phyloP scores from a whole-genome alignment of 2,329 filamentous ascomycete species.

The Botrytis squamosa region DNA sequence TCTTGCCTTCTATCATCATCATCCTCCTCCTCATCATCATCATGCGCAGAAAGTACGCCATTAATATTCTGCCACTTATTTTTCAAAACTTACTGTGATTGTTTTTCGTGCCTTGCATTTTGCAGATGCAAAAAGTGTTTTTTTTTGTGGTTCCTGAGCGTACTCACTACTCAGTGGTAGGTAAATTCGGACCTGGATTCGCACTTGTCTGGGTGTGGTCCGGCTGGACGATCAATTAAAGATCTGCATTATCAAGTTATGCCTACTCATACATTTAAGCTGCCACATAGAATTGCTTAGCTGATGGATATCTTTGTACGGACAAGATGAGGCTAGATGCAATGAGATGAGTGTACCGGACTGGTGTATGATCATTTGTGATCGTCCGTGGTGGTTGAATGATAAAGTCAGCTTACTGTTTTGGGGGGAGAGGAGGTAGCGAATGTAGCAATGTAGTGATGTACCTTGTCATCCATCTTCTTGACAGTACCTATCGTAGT shows the following conservation, averaged over 20 bases:
- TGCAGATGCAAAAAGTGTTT: slow-evolving; percentile 14
- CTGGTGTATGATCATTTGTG: background rate
- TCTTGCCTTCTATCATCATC: background rate
- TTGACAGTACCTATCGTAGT: background rate
- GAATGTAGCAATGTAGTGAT: background rate
- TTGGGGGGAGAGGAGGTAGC: background rate
- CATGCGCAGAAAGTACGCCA: background rate
- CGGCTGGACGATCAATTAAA: background rate
- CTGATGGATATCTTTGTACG: background rate
- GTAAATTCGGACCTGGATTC: slow-evolving; percentile 3
- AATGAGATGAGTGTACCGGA: background rate
- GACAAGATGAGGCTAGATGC: background rate
- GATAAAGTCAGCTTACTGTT: slow-evolving; percentile 12
- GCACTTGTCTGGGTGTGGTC: background rate
- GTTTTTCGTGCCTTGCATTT: slow-evolving; percentile 22
- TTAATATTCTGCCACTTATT: background rate
- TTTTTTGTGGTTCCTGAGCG: slow-evolving; percentile 1
- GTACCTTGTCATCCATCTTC: background rate
- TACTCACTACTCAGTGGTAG: background rate
- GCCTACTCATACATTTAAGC: background rate
- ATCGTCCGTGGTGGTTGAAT: background rate
- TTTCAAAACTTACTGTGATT: background rate
- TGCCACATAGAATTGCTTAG: background rate
- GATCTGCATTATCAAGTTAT: slow-evolving; percentile 3
- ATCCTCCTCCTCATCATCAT: background rate